Percentiles rank a stretch among this genome's conserved stretches.
phyloP scores from a whole-genome alignment of 2,329 filamentous ascomycete species.

The Metarhizium sp. region DNA sequence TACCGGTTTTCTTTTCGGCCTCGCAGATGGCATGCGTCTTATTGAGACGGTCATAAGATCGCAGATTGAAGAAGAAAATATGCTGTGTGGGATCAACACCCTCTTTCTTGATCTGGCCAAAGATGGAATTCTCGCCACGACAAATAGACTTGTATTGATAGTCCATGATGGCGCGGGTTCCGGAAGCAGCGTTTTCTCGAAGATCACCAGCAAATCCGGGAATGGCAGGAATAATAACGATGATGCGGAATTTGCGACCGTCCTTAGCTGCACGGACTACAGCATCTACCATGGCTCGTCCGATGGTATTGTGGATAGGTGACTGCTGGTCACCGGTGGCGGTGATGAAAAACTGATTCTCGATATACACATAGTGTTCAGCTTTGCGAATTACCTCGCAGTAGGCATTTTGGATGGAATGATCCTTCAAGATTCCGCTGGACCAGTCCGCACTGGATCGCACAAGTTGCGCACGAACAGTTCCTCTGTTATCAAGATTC shows the following conservation, averaged over 20 bases:
- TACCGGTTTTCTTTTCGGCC: conserved; percentile 71
- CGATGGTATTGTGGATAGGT: conserved; percentile 82
- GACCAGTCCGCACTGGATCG: conserved; percentile 90
- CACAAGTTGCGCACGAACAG: conserved; percentile 75
- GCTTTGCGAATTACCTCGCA: conserved; percentile 76
- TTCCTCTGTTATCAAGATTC: conserved; percentile 54
- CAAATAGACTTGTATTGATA: conserved; percentile 97
- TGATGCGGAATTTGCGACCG: conserved; percentile 79
- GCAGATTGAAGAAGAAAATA: conserved; percentile 89
- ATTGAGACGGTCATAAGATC: conserved; percentile 88
- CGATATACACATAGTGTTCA: conserved; percentile 91
- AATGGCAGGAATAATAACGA: conserved; percentile 82
- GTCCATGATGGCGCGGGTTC: conserved; percentile 93
- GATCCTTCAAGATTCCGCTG: conserved; percentile 75
- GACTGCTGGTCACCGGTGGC: conserved; percentile 81
- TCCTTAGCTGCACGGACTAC: conserved; percentile 74
- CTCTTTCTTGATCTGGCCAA: conserved; percentile 60
- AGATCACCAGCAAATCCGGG: conserved; percentile 93
- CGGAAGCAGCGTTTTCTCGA: conserved; percentile 69
- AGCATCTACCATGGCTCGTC: conserved; percentile 82
- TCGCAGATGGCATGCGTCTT: conserved; percentile 64
- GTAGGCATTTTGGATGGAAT: conserved; percentile 84
- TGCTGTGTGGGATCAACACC: conserved; percentile 72
- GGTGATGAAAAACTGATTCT: conserved; percentile 98
- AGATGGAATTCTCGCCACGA: conserved; percentile 85